phyloP scores from a whole-genome alignment of 371 early-diverging fungal genomes.

The Mortierella sp. region DNA sequence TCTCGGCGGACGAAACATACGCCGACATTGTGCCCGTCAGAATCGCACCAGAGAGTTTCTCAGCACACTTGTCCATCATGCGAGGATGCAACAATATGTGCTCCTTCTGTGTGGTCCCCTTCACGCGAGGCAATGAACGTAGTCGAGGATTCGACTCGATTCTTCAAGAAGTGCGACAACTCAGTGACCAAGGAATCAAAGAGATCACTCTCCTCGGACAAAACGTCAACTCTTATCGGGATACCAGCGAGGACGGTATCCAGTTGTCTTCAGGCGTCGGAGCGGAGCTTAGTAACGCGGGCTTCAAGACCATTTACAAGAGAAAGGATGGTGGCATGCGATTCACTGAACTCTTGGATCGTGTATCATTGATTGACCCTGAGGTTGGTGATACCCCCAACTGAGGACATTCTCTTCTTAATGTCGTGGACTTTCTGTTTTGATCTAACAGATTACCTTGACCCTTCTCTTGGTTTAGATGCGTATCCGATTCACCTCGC shows the following conservation, averaged over 20 bases:
- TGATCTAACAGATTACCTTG: neutral
- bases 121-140: conserved; percentile 78
- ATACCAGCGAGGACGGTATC: conserved; percentile 67
- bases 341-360: conserved; percentile 80
- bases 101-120: conserved; percentile 83
- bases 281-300: conserved; percentile 64
- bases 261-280: conserved; percentile 54
- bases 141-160: conserved; percentile 80
- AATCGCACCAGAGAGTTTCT: conserved; percentile 65
- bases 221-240: conserved; percentile 86
- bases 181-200: conserved; percentile 77
- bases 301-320: conserved; percentile 83
- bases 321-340: conserved; percentile 79
- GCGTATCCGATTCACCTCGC: conserved; percentile 84
- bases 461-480: conserved; percentile 53
- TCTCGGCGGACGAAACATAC: conserved; percentile 87
- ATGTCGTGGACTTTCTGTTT: neutral
- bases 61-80: conserved; percentile 82
- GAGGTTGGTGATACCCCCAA: conserved; percentile 55
- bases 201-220: conserved; percentile 85
- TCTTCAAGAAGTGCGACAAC: conserved; percentile 70
- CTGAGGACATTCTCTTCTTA: neutral
- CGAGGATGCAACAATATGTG: conserved; percentile 90
- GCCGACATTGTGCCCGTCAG: conserved; percentile 84
- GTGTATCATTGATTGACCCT: conserved; percentile 73